A percentile compares a stretch with the other conserved stretches of the same genome.
These are phyloP conservation scores for Starmera stellimalicola DNA, from an alignment of 1,139 yeast species.

Conservation along the genomic window DNA sequence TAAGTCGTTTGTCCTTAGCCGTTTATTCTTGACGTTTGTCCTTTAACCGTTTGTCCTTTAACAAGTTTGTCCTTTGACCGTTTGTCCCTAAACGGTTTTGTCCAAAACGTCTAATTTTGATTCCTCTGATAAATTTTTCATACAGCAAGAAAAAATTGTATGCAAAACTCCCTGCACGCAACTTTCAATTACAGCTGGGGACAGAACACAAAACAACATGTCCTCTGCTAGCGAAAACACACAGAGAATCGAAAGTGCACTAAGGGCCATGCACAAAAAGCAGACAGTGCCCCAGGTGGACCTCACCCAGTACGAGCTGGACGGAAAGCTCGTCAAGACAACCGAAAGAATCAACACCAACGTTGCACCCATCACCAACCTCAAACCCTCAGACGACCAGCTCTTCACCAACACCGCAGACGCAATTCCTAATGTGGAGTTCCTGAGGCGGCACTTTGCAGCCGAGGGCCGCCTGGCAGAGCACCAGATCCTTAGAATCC, in stretches of 20 bases:
- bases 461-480: constrained; percentile 75
- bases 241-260: constrained; percentile 63
- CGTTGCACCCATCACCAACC: constrained; percentile 63
- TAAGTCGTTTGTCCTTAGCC: neutral
- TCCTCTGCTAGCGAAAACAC: constrained; percentile 33
- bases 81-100: neutral
- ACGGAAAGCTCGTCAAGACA: constrained; percentile 60
- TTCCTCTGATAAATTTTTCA: neutral
- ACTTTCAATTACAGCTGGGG: neutral
- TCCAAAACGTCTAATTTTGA: neutral
- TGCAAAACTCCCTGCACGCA: neutral
- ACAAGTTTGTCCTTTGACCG: neutral
- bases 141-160: neutral
- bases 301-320: constrained; percentile 48
- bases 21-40: neutral
- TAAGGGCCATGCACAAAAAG: constrained; percentile 59
- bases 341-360: constrained; percentile 55
- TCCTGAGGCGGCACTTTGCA: constrained; percentile 64
- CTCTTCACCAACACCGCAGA: constrained; percentile 39
- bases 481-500: constrained; percentile 61
- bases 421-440: constrained; percentile 67
- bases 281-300: constrained; percentile 26
- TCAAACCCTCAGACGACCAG: constrained; percentile 57
- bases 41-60: neutral
- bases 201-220: constrained; percentile 5